Evolutionary conservation across 495 filamentous ascomycete genomes (phyloP), one percentile per base, ranked within the genome.

Genomic region (Articulospora tetracladia): DNA sequence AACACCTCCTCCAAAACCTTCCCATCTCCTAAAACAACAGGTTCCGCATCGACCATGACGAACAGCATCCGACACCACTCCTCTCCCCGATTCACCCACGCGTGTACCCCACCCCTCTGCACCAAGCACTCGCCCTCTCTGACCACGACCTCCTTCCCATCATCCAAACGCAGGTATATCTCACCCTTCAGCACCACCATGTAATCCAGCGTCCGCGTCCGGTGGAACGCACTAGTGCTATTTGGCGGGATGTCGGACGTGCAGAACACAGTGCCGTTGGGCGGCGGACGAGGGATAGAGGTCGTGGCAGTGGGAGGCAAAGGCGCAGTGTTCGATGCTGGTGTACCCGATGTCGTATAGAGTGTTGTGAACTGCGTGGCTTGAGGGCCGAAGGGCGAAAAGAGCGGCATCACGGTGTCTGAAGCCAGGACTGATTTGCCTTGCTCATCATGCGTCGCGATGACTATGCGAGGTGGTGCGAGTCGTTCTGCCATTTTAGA

Each of bases 121-220:
- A 74, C 66, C 27, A 73, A 58, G 20, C 69, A 50, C 20, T 74
- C 71, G 32, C 71, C 72, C 22, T 61, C 60, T 28, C 62, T 68
- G 2, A 74, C 22, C 1, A 60, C 69, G 41, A 30, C 68, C 64
- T 73, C 67, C 48, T 71, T 68, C 17, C 68, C 70, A 39, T 63
- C 56, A 57, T 73, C 69, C n/a, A 72, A 53, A 22, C 44, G 53
- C 15, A 73, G 58, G 11, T 69, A 67, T 25, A 74, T 68, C 55
- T 71, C 71, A 32, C 72, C 71, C 13, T 59, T 65, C 48, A 73
- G 39, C 19, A 74, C 68, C 30, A 65, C 57, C 28, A 57, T 61
- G 41, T 74, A 74, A 64, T 74, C 71, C n/a, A 70, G 27, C 36
- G 63, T 72, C 53, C 62, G 4, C 3, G 72, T 73, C 19, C 71